These are phyloP conservation scores for Inga leiocalycina DNA, from an alignment of 306 rosid genomes.

Conservation along the genomic window DNA sequence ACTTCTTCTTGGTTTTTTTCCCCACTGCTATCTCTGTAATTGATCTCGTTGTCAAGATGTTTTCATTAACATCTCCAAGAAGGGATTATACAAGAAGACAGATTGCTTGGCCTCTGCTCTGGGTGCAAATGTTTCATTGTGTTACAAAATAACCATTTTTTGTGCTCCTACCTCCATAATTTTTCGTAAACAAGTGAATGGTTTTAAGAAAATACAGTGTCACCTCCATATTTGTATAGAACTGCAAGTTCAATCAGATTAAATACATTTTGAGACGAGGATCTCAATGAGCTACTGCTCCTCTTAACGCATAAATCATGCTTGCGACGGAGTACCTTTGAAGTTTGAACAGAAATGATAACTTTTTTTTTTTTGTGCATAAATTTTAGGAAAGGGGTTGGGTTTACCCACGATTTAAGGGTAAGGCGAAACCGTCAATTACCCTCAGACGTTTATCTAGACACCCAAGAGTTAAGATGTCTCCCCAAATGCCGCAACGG, in stretches of 20 bases:
- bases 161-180: not conserved
- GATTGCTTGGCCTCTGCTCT: not conserved
- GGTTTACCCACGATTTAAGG: too few species aligned
- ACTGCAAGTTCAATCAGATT: not conserved
- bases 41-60: not conserved
- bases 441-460: too few species aligned
- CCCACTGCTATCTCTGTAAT: not conserved
- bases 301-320: not conserved
- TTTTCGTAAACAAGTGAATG: not conserved
- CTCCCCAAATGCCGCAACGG: too few species aligned
- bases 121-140: not conserved
- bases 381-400: too few species aligned
- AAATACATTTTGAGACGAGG: conserved; percentile 22
- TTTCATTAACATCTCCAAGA: not conserved
- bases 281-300: conserved; percentile 37
- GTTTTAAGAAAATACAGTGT: not conserved
- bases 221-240: not conserved
- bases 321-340: too few species aligned
- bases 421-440: too few species aligned
- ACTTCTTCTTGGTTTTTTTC: not conserved
- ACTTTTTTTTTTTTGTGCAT: too few species aligned
- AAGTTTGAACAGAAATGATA: too few species aligned
- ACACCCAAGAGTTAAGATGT: too few species aligned
- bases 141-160: not conserved
- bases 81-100: not conserved